These are phyloP conservation scores for Jatropha podagrica DNA, from an alignment of 441 rosid species.

Conservation along the genomic window DNA sequence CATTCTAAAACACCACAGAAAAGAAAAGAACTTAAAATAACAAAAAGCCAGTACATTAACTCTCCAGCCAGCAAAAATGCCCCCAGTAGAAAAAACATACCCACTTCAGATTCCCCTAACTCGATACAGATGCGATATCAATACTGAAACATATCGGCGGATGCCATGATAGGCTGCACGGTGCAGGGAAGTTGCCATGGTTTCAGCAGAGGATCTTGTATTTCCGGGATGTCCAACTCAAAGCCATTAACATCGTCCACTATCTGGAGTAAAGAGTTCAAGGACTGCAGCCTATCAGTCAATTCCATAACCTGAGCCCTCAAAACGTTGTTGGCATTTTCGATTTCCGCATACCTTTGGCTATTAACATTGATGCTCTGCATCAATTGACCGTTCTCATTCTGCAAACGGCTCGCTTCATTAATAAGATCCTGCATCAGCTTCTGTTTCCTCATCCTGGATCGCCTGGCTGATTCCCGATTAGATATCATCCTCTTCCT, in stretches of 20 bases:
- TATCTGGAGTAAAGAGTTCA: conserved; percentile 69
- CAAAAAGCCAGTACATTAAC: neutral
- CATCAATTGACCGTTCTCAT: conserved; percentile 36
- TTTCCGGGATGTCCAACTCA: conserved; percentile 62
- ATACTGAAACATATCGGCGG: conserved; percentile 51
- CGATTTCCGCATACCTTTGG: conserved; percentile 45
- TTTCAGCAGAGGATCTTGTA: conserved; percentile 47
- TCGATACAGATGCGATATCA: conserved; percentile 17
- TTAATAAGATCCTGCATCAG: conserved; percentile 49
- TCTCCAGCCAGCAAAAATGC: neutral
- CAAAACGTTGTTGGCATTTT: conserved; percentile 61
- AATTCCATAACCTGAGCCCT: conserved; percentile 66
- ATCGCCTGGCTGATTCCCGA: conserved; percentile 79
- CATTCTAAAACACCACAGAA: neutral
- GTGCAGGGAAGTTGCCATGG: conserved; percentile 70
- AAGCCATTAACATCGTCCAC: conserved; percentile 59
- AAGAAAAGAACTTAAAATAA: neutral
- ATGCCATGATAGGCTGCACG: conserved; percentile 51
- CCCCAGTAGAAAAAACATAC: neutral
- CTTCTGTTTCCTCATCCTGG: conserved; percentile 75
- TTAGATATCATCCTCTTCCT: conserved; percentile 87
- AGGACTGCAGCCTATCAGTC: conserved; percentile 57
- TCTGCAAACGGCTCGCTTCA: conserved; percentile 52
- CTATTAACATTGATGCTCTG: conserved; percentile 34
- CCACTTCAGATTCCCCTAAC: neutral